Base-by-base conservation (phyloP, 225 moss, liverwort and hornwort species). In the Straminergon stramineum region DNA sequence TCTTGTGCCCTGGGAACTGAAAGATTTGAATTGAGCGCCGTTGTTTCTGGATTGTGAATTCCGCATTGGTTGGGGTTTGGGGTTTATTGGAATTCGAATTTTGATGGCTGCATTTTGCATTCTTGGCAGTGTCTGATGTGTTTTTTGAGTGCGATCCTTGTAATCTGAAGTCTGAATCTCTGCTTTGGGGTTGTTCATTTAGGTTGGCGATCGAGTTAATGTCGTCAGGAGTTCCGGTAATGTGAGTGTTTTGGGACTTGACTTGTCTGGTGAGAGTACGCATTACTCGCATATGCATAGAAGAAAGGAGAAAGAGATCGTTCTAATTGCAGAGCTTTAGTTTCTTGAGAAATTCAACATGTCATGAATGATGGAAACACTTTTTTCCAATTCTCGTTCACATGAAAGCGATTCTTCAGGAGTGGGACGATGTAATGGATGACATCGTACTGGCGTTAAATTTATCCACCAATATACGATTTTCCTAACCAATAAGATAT, bases 221-320 rank as follows among this genome's bases (percentile, higher is more conserved):
- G 85, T 93, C 93, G 51, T 93, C 93, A 85, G 93, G 93, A 93
- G 91, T 93, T 88, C 91, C 93, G 87, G 71, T 91, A 76, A 92
- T 93, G 93, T 93, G 93, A 93, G 90, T 87, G 80, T 90, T 89
- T 89, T 87, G 87, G 71, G 85, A 82, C 90, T 41, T n/a, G 71
- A 73, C 70, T 70, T 90, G 60, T 74, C 45, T 67, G 84, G 84
- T 79, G 90, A 75, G 90, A 88, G 61, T 58, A 88, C 61, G 56
- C 84, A 63, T 62, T 58, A 66, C 64, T 63, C 87, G 41, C 58
- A 58, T 14, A 32, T 70, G 39, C 70, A 26, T 21, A 52, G 69
- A 70, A 65, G 41, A 57, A 70, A 57, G 70, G 57, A 39, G 75
- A 43, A 88, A 76, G 61, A 52, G 56, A 48, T 81, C 35, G 27